Percentiles rank a stretch among this genome's conserved stretches.
phyloP scores from a whole-genome alignment of 139 green algal species.

The Coelastrella sp. region DNA sequence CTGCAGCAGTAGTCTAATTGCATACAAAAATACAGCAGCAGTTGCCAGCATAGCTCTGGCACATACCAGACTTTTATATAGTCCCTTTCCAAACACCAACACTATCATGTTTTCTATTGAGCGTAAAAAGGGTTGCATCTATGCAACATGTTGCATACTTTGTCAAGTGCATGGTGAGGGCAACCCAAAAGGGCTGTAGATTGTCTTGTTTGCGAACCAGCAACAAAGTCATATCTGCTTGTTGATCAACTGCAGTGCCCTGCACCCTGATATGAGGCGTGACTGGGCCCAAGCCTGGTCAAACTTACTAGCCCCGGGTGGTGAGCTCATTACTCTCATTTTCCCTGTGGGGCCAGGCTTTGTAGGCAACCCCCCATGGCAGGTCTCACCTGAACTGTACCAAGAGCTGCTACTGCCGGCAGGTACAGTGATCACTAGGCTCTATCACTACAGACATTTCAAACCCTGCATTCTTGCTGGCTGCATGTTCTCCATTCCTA shows the following conservation, averaged over 20 bases:
- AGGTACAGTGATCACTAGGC: not conserved
- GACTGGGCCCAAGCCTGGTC: slow-evolving; percentile 30
- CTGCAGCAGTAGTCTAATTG: too few relatives aligned
- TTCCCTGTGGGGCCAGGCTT: slow-evolving; percentile 42
- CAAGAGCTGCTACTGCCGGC: slow-evolving; percentile 36
- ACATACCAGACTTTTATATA: too few relatives aligned
- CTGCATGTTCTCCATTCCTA: not conserved
- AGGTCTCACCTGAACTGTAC: slow-evolving; percentile 34
- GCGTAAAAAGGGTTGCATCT: too few relatives aligned
- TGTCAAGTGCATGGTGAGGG: too few relatives aligned
- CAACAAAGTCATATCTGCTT: not conserved
- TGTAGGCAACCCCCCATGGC: slow-evolving; percentile 28
- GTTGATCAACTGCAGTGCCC: not conserved
- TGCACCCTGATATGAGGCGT: slow-evolving; percentile 19
- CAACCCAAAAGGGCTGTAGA: not conserved
- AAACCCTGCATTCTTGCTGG: not conserved
- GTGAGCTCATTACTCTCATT: slow-evolving; percentile 32
- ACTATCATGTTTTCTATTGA: too few relatives aligned
- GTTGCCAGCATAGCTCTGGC: too few relatives aligned
- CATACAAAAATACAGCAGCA: too few relatives aligned
- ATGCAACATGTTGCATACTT: too few relatives aligned
- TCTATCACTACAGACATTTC: not conserved
- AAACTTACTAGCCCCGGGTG: not conserved
- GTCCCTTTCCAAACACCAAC: too few relatives aligned
- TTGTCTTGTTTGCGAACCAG: not conserved